Evolutionary conservation across 306 rosid species (phyloP).

Genomic region (Ceratonia siliqua): DNA sequence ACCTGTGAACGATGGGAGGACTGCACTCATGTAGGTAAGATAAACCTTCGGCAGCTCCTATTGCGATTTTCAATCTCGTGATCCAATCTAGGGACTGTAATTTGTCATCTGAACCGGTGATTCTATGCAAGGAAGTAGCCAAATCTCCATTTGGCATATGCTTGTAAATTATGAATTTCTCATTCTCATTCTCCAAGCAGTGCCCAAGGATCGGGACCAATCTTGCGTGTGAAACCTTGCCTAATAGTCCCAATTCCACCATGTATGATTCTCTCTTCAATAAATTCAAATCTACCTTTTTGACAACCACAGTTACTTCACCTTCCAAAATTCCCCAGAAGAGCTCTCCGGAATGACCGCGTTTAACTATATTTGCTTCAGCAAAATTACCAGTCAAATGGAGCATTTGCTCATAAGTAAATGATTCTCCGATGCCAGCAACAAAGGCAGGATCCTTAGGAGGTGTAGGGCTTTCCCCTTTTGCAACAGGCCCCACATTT

Average conservation of each 20-base stretch:
- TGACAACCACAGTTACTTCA: conserved; percentile 69
- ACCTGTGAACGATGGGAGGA: conserved; percentile 96
- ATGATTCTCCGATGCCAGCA: conserved; percentile 86
- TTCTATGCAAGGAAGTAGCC: no score
- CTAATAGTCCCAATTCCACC: conserved; percentile 72
- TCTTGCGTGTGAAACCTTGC: conserved; percentile 68
- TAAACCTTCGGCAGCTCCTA: conserved; percentile 89
- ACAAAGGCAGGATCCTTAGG: no score
- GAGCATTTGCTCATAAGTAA: conserved; percentile 73
- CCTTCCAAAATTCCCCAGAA: conserved; percentile 74
- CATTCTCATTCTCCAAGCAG: conserved; percentile 83
- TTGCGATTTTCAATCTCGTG: conserved; percentile 92
- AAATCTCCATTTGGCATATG: conserved; percentile 82
- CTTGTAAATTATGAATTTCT: conserved; percentile 84
- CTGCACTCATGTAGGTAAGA: conserved; percentile 77
- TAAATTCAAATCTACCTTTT: conserved; percentile 59
- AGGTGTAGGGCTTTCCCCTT: conserved; percentile 52
- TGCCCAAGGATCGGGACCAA: conserved; percentile 84
- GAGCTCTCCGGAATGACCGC: conserved; percentile 85
- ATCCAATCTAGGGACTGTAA: conserved; percentile 96
- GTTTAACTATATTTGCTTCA: conserved; percentile 66
- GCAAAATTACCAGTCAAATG: conserved; percentile 71
- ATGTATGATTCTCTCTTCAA: conserved; percentile 60
- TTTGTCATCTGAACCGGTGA: conserved; percentile 64
- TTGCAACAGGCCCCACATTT: conserved; percentile 65